Conservation (phyloP, 2,329 filamentous ascomycete species). For the Penicillium sp. region DNA sequence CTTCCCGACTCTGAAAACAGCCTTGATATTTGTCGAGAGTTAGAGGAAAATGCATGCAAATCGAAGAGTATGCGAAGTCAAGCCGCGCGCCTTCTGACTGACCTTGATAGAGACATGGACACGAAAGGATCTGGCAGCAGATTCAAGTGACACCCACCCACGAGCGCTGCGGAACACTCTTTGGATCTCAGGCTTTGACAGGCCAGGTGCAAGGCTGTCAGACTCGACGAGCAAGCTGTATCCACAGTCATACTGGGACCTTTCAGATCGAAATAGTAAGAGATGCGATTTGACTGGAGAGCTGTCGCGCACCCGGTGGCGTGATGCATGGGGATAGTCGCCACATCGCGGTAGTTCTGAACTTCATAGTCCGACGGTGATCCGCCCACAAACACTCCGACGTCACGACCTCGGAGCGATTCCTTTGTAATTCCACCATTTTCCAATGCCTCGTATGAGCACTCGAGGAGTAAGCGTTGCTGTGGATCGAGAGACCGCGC, state of each 20-base stretch:
- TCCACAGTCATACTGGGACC: constrained; percentile 27
- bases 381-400: constrained; percentile 20
- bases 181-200: constrained; percentile 20
- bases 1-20: constrained; percentile 21
- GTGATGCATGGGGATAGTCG: constrained; percentile 19
- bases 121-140: constrained; percentile 20
- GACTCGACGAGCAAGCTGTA: constrained; percentile 25
- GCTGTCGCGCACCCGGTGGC: constrained; percentile 19
- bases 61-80: too few species aligned
- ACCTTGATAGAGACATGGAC: constrained; percentile 20
- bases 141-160: constrained; percentile 24
- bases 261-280: constrained; percentile 26
- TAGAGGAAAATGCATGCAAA: not conserved
- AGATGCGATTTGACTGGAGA: constrained; percentile 25
- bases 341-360: constrained; percentile 17
- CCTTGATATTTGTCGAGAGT: not conserved
- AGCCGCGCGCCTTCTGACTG: not conserved
- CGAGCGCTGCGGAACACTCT: constrained; percentile 22
- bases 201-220: constrained; percentile 24
- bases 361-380: constrained; percentile 22
- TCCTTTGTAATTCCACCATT: constrained; percentile 22
- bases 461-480: constrained; percentile 23
- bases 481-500: constrained; percentile 23
- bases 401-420: constrained; percentile 13
- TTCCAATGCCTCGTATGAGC: constrained; percentile 24